phyloP scores from a whole-genome alignment of 306 rosid species.

The Gillenia trifoliata region DNA sequence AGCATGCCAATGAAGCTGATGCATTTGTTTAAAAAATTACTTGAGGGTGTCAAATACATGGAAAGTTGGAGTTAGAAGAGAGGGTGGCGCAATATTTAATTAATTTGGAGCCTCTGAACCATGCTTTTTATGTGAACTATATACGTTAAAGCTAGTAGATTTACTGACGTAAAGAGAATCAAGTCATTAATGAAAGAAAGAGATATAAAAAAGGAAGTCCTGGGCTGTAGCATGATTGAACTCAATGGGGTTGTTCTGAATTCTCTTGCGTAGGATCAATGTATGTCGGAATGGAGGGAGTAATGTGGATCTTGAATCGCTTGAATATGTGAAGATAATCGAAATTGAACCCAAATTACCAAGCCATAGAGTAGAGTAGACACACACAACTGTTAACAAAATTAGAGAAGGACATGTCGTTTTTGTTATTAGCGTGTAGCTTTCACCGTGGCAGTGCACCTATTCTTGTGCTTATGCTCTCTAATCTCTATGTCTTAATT shows the following conservation, averaged over 20 bases:
- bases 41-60: slow-evolving; percentile 86
- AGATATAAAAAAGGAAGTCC: slow-evolving; percentile 50
- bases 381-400: too few relatives aligned
- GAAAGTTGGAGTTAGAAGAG: slow-evolving; percentile 62
- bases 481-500: too few relatives aligned
- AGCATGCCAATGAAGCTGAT: slow-evolving; percentile 81
- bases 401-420: too few relatives aligned
- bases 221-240: slow-evolving; percentile 80
- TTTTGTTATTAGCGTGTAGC: too few relatives aligned
- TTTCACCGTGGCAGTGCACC: too few relatives aligned
- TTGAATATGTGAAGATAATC: too few relatives aligned
- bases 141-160: slow-evolving; percentile 62
- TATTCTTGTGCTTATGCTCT: too few relatives aligned
- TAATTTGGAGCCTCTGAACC: slow-evolving; percentile 63
- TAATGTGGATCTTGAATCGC: slow-evolving; percentile 33
- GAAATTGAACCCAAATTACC: too few relatives aligned
- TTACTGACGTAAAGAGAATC: slow-evolving; percentile 44
- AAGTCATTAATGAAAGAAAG: slow-evolving; percentile 59
- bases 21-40: slow-evolving; percentile 76
- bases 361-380: too few relatives aligned
- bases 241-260: slow-evolving; percentile 61
- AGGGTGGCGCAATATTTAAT: slow-evolving; percentile 51
- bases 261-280: slow-evolving; percentile 60
- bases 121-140: slow-evolving; percentile 68
- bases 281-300: slow-evolving; percentile 38